These are phyloP conservation scores for Botryotinia globosa DNA, from an alignment of 2,329 filamentous ascomycete genomes.

Conservation along the genomic window DNA sequence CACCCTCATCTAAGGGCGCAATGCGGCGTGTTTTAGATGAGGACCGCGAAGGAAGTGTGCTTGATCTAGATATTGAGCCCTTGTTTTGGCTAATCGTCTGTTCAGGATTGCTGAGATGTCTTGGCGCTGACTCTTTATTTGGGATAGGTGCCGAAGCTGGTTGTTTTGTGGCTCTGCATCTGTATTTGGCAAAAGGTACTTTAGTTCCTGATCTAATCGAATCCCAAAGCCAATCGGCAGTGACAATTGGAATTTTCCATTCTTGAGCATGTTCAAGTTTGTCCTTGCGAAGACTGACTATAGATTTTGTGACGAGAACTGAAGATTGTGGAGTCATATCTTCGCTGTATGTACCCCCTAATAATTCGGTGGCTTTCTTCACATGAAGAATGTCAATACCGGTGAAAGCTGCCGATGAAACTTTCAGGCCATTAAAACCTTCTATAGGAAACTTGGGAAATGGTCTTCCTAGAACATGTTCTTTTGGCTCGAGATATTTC, in stretches of 20 bases:
- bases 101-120: background rate
- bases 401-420: slow-evolving; percentile 80
- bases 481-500: slow-evolving; percentile 63
- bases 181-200: slow-evolving; percentile 48
- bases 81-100: background rate
- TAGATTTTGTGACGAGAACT: slow-evolving; percentile 62
- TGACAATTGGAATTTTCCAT: slow-evolving; percentile 78
- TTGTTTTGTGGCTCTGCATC: slow-evolving; percentile 38
- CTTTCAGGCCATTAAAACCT: slow-evolving; percentile 65
- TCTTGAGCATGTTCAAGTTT: slow-evolving; percentile 76
- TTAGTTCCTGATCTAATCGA: slow-evolving; percentile 62
- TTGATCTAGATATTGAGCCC: slow-evolving; percentile 16
- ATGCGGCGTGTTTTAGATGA: slow-evolving; percentile 20
- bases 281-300: slow-evolving; percentile 55
- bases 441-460: slow-evolving; percentile 67
- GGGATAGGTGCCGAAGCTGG: slow-evolving; percentile 27
- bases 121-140: slow-evolving; percentile 10
- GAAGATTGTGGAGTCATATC: slow-evolving; percentile 69
- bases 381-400: slow-evolving; percentile 85
- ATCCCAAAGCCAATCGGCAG: slow-evolving; percentile 79
- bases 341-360: slow-evolving; percentile 81
- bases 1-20: slow-evolving; percentile 26
- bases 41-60: slow-evolving; percentile 22
- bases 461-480: slow-evolving; percentile 73
- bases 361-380: slow-evolving; percentile 68